Evolutionary conservation across 768 basidiomycete species (phyloP), one percentile per base, ranked within the genome.

Genomic region (Zangia roseola): DNA sequence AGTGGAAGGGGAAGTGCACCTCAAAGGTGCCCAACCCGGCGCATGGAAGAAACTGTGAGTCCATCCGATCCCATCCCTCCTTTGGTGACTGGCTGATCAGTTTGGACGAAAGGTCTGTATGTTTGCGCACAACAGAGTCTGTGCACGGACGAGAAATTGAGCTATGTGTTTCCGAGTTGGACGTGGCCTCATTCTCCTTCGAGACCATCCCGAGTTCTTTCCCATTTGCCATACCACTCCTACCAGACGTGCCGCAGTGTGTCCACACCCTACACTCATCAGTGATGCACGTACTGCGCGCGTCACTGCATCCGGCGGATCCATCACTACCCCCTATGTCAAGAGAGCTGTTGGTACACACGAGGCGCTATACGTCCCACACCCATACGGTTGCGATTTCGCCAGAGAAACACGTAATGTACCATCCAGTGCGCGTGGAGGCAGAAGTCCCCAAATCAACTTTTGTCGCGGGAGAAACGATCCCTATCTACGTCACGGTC

Each of bases 1-100:
- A 9, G 80, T 94, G 45, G 91, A 92, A 61, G 92, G 92, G 40
- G 91, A 93, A 63, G 74, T 94, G 16, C 91, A 93, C 64, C 73
- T 93, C 56, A 94, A 93, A 68, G 86, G 81, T 47, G 75, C 76
- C 30, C 76, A 78, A 48, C 70, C 74, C 45, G 73, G 71, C 45
- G 75, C 71, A 55, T 88, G 86, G 82, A 67, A 71, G 47, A 81
- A 81, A 72, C 72, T 91, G 91, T 90, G 69, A 75, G 90, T 80
- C 50, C 45, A 12, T 53, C 45, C 34, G 45, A 48, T 42, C 49
- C 35, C 37, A n/a, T n/a, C n/a, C n/a, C n/a, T n/a, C 54, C 49
- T 46, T 47, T 47, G 40, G 43, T 43, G 47, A 49, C 47, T 39
- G 42, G 31, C 52, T 54, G 48, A 53, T 46, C 45, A 16, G 59